Base-by-base conservation (phyloP, 2,329 filamentous ascomycete species). In the Karstenula rhodostoma region DNA sequence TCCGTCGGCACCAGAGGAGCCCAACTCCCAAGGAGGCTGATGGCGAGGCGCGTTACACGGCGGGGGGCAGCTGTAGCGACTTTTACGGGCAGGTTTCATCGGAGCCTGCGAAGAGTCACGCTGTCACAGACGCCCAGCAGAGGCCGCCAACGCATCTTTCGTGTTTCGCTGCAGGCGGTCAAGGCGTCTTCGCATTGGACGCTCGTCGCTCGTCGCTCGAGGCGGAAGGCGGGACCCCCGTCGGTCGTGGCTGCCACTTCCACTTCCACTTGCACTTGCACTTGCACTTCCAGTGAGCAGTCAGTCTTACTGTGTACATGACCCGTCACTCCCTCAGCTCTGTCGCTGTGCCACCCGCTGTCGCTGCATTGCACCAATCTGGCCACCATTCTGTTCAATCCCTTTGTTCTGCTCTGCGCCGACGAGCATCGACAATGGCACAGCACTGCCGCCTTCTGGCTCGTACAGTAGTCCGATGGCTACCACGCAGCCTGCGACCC, bases 391-490 rank as follows among this genome's bases (percentile, higher is more conserved):
- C 29, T 15, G 22, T 22, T 12, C 19, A 6, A 8, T n/a, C 12
- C 12, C 8, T 17, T n/a, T n/a, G 15, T 37, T 9, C 12, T 37
- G 12, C 35, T 17, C 35, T 9, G 10, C 35, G 35, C 7, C 7
- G 15, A 40, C 35, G 17, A 5, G 4, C 13, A 40, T 13, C 15
- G 10, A 40, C 35, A 40, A n/a, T n/a, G 8, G 23, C 54, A 12
- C 27, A 2, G 37, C 29, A 49, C 56, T 46, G 22, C 33, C 47
- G 29, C 55, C 46, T 50, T 50, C 57, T 54, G 46, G 33, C 33
- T 29, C 70, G 61, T 68, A 67, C 67, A 70, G 71, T 73, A 68
- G 27, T 56, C 43, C 68, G 29, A 32, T 10, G 29, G 4, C 29
- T 32, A 6, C 29, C 8, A 32, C 4, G 27, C 27, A 4, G 27